Base-by-base conservation (phyloP, 495 filamentous ascomycete genomes). In the Hypoxylon crocopeplum region DNA sequence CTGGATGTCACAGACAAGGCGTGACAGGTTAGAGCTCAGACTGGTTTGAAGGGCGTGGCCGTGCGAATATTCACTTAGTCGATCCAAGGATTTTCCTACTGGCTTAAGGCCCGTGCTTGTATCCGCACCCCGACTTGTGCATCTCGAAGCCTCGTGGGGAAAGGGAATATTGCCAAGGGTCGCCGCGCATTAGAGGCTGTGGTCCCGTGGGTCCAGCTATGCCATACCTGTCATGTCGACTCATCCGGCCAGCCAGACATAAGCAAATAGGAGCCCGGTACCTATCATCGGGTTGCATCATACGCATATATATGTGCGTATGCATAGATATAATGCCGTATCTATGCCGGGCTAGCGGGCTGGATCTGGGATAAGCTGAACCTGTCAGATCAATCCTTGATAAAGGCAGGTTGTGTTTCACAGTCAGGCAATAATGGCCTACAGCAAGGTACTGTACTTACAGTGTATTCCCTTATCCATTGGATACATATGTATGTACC, bases 81-180 rank as follows among this genome's bases (percentile, higher is more conserved):
- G n/a, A n/a, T n/a, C n/a, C n/a, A n/a, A n/a, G n/a, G n/a, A n/a
- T n/a, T n/a, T n/a, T n/a, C n/a, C n/a, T n/a, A n/a, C n/a, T n/a
- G n/a, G n/a, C n/a, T n/a, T n/a, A n/a, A n/a, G n/a, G n/a, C n/a
- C n/a, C n/a, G n/a, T n/a, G n/a, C n/a, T n/a, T n/a, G n/a, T n/a
- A n/a, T n/a, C n/a, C n/a, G n/a, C n/a, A n/a, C n/a, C n/a, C n/a
- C n/a, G n/a, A n/a, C n/a, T n/a, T n/a, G n/a, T n/a, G n/a, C n/a
- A n/a, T n/a, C n/a, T n/a, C n/a, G n/a, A n/a, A n/a, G n/a, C 58
- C 45, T 55, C 50, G 32, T 62, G 38, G 58, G 37, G 42, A 50
- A 19, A 21, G n/a, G 19, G 20, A 27, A 30, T 24, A 12, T 19
- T 39, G 38, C 47, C 39, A 50, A 45, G 55, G 27, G 11, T 30